A percentile compares a stretch with the other conserved stretches of the same genome.
Evolutionary conservation across 2,329 filamentous ascomycete species (phyloP).

Genomic region (Apiospora sp.): DNA sequence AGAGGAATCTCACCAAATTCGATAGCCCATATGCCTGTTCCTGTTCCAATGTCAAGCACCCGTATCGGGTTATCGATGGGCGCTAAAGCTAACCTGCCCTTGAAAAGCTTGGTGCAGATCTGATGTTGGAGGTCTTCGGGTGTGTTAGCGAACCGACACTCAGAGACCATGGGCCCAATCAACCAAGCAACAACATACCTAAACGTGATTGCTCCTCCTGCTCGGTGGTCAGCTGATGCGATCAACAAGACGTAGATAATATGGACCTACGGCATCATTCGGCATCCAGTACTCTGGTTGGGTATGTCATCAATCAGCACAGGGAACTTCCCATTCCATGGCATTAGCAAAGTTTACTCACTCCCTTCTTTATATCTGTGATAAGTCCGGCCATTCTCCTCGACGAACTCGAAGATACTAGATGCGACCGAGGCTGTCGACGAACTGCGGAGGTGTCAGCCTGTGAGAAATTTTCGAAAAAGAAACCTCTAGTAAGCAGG

Average conservation of each 20-base stretch:
- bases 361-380: slow-evolving; percentile 39
- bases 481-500: background rate
- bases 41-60: slow-evolving; percentile 40
- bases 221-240: background rate
- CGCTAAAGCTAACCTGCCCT: slow-evolving; percentile 32
- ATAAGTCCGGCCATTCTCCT: slow-evolving; percentile 37
- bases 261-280: slow-evolving; percentile 34
- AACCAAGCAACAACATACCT: background rate
- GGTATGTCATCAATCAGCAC: background rate
- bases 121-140: slow-evolving; percentile 31
- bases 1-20: slow-evolving; percentile 32
- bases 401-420: slow-evolving; percentile 37
- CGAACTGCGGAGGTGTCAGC: background rate
- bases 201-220: slow-evolving; percentile 25
- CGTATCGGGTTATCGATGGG: slow-evolving; percentile 31
- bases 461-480: background rate
- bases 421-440: slow-evolving; percentile 32
- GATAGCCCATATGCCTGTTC: slow-evolving; percentile 30
- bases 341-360: slow-evolving; percentile 26
- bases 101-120: slow-evolving; percentile 29
- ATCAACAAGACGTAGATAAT: background rate
- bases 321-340: background rate
- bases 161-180: background rate
- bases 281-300: slow-evolving; percentile 36
- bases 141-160: background rate